Base-by-base conservation (phyloP, 176 grass and related monocot genomes). In the Chloris gayana region DNA sequence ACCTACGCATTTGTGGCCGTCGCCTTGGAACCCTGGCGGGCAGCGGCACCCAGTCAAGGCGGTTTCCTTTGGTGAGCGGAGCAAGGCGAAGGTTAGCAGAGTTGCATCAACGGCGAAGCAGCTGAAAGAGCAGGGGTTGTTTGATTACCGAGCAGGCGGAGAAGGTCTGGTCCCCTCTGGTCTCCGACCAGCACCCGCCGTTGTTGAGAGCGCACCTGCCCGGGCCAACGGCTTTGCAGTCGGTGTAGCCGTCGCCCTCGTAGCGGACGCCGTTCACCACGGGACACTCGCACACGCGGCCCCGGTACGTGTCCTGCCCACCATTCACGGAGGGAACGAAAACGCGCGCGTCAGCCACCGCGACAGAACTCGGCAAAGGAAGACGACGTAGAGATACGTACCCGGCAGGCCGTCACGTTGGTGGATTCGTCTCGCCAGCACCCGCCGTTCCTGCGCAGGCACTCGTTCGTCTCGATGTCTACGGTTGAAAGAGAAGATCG, bases 381-480 rank as follows among this genome's bases (percentile, higher is more conserved):
- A 31, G 29, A 11, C 3, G 14, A 8, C 13, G 5, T 32, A 18
- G 8, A n/a, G n/a, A n/a, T n/a, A 49, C 66, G 2, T 82, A 96
- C 93, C 91, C 83, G 89, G 89, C 96, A 99, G 64, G 96, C 92
- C 12, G 96, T 99, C 17, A 86, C 78, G 77, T 99, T 99, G 2
- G 89, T 79, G 11, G 74, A 26, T 32, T 42, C 2, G 57, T 99
- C 81, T 51, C 84, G 70, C 96, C 96, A 99, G 86, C 96, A 99
- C 2, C 96, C 90, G 13, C 92, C 96, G 79, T 95, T 99, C 46
- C 85, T 77, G 50, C 64, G 83, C 47, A 93, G 84, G 70, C 96
- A 99, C 60, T 99, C 76, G 6, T 99, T 90, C 75, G 96, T 99
- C 87, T 99, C 92, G 1, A 99, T 84, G 77, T 88, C 96, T 99